Percentiles rank a stretch among this genome's conserved stretches.
Evolutionary conservation across 305 asterid genomes (phyloP).

Genomic region (Fraxinus sp.): DNA sequence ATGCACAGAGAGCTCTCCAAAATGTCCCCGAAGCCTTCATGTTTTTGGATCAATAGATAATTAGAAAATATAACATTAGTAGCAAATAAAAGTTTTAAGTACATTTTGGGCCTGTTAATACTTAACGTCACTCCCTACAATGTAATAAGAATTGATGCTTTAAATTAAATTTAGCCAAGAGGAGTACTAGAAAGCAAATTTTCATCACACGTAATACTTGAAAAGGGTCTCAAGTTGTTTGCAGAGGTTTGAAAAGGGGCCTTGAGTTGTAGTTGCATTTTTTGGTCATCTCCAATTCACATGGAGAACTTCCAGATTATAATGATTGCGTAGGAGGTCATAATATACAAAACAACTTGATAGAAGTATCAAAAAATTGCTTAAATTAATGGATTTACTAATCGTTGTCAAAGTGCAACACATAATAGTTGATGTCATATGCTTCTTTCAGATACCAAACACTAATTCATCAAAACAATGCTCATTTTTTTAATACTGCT

Average conservation of each 20-base stretch:
- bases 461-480: neutral
- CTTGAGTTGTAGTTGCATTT: neutral
- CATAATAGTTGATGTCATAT: neutral
- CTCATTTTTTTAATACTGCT: neutral
- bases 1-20: slow-evolving; percentile 82
- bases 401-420: neutral
- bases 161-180: neutral
- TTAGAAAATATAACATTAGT: slow-evolving; percentile 24
- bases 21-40: slow-evolving; percentile 79
- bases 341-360: neutral
- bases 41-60: slow-evolving; percentile 14
- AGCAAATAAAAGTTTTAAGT: neutral
- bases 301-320: neutral
- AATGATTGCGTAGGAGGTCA: neutral
- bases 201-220: neutral
- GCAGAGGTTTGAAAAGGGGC: neutral
- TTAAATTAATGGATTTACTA: neutral
- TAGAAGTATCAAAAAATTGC: neutral
- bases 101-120: neutral
- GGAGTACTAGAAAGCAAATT: neutral
- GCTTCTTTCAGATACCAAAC: neutral
- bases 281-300: slow-evolving; percentile 3
- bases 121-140: neutral
- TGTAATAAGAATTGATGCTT: neutral
- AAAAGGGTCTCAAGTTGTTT: neutral